phyloP scores from a whole-genome alignment of 768 basidiomycete genomes.

The Phaeotremella fagi region DNA sequence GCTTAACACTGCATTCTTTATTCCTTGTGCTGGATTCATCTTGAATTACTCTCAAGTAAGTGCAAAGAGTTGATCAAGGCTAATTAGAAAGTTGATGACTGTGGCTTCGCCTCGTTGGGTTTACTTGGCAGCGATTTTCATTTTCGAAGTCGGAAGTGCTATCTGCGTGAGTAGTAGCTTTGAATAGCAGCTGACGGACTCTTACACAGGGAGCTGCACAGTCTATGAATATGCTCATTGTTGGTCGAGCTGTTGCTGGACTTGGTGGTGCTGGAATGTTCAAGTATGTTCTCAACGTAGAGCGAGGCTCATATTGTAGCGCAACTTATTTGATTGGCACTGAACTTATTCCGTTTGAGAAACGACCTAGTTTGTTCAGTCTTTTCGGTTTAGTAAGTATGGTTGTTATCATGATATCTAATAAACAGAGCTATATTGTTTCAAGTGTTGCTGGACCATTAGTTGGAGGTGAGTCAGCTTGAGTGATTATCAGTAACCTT shows the following conservation, averaged over 20 bases:
- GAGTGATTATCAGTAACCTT: background rate
- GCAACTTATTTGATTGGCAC: conserved; percentile 25
- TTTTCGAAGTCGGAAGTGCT: conserved; percentile 23
- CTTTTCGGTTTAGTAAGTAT: conserved; percentile 21
- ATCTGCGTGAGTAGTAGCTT: conserved; percentile 19
- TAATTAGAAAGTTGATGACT: conserved; percentile 22
- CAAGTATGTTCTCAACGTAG: conserved; percentile 7
- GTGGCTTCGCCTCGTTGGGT: conserved; percentile 17
- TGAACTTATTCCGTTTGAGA: conserved; percentile 25
- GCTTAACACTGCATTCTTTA: conserved; percentile 29
- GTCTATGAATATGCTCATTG: conserved; percentile 26
- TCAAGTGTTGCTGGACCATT: conserved; percentile 29
- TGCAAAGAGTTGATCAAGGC: no score
- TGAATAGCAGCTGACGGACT: background rate
- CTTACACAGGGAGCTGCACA: conserved; percentile 10
- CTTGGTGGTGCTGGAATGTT: conserved; percentile 27
- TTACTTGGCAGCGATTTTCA: conserved; percentile 15
- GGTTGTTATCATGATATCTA: background rate
- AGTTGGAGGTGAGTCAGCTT: conserved; percentile 14
- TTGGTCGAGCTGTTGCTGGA: conserved; percentile 25
- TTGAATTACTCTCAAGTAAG: conserved; percentile 21
- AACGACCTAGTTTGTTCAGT: conserved; percentile 24
- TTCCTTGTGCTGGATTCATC: conserved; percentile 26
- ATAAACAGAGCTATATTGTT: conserved; percentile 16
- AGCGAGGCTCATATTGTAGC: conserved; percentile 5